Percentiles rank a stretch among this genome's conserved stretches.
These are phyloP conservation scores for Prunus armeniaca DNA, from an alignment of 306 rosid genomes.

Conservation along the genomic window DNA sequence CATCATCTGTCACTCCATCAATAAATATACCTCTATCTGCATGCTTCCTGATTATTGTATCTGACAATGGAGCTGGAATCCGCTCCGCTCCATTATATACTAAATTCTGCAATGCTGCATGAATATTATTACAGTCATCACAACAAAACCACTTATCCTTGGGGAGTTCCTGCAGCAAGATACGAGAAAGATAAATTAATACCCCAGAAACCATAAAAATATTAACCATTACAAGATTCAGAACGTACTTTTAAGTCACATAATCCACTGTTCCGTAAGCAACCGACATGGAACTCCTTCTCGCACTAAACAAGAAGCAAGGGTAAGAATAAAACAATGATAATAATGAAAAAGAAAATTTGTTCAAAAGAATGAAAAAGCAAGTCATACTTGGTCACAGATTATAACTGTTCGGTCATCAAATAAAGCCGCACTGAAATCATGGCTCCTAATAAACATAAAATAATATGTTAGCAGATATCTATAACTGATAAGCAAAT, in stretches of 20 bases:
- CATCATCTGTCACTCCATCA: slow-evolving; percentile 49
- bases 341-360: background rate
- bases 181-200: slow-evolving; percentile 20
- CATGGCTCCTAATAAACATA: slow-evolving; percentile 58
- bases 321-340: slow-evolving; percentile 9
- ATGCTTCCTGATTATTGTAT: slow-evolving; percentile 61
- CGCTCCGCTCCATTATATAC: slow-evolving; percentile 65
- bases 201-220: slow-evolving; percentile 18
- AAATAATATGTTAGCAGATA: background rate
- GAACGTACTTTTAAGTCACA: slow-evolving; percentile 79
- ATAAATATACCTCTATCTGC: slow-evolving; percentile 60
- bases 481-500: background rate
- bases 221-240: slow-evolving; percentile 7
- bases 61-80: slow-evolving; percentile 57
- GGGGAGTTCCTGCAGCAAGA: slow-evolving; percentile 73
- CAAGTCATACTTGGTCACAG: slow-evolving; percentile 84
- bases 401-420: slow-evolving; percentile 92
- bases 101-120: slow-evolving; percentile 60
- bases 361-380: background rate
- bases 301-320: slow-evolving; percentile 69
- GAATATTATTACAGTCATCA: slow-evolving; percentile 75
- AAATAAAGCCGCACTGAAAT: slow-evolving; percentile 84
- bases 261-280: slow-evolving; percentile 74
- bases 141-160: slow-evolving; percentile 99
- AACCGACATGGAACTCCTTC: slow-evolving; percentile 97